Conservation (phyloP, 2,329 filamentous ascomycete genomes). For the Apiospora saccharicola region DNA sequence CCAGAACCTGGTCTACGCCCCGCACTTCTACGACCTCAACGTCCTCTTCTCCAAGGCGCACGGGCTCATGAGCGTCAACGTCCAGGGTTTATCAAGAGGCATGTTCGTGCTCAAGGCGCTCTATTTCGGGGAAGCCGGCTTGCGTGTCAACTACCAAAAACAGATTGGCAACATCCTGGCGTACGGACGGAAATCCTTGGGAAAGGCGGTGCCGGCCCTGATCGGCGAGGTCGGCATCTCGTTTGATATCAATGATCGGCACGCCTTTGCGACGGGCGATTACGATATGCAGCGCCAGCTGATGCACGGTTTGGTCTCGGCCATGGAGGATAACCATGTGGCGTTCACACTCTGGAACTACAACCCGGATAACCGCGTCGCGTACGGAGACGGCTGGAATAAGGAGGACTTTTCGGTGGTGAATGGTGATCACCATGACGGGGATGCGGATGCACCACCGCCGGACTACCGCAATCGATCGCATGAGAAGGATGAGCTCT, state of each 20-base stretch:
- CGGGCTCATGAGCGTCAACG: slow-evolving; percentile 47
- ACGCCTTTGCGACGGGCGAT: slow-evolving; percentile 47
- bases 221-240: slow-evolving; percentile 52
- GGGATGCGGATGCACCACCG: slow-evolving; percentile 34
- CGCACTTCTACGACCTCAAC: slow-evolving; percentile 53
- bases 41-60: slow-evolving; percentile 48
- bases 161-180: slow-evolving; percentile 47
- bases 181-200: slow-evolving; percentile 43
- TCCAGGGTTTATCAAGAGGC: slow-evolving; percentile 49
- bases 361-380: slow-evolving; percentile 47
- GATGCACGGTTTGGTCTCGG: slow-evolving; percentile 48
- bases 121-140: slow-evolving; percentile 48
- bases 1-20: slow-evolving; percentile 48
- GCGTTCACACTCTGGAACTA: slow-evolving; percentile 51
- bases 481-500: slow-evolving; percentile 46
- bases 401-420: slow-evolving; percentile 52
- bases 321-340: slow-evolving; percentile 49
- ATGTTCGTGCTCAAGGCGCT: slow-evolving; percentile 50
- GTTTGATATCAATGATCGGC: slow-evolving; percentile 48
- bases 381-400: slow-evolving; percentile 52
- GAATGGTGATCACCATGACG: slow-evolving; percentile 44
- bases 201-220: slow-evolving; percentile 42
- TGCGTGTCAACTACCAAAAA: slow-evolving; percentile 48
- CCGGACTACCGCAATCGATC: slow-evolving; percentile 44
- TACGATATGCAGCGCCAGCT: slow-evolving; percentile 49